A percentile compares a stretch with the other conserved stretches of the same genome.
Evolutionary conservation across 306 rosid species (phyloP).

Genomic region (Lathyrus sativus): DNA sequence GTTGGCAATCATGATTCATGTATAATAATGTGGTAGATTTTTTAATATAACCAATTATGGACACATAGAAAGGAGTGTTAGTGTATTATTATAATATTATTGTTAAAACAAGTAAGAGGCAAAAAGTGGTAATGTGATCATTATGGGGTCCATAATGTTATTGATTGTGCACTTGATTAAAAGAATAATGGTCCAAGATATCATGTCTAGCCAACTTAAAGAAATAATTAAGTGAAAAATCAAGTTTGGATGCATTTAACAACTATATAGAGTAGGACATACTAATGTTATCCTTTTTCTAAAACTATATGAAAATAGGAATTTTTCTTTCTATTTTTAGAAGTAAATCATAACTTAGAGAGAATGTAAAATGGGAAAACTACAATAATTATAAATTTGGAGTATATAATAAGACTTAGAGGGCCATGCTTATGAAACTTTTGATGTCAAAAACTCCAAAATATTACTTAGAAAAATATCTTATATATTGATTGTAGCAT

Average conservation of each 20-base stretch:
- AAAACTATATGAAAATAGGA: slow-evolving; percentile 1
- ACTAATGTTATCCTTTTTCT: not conserved
- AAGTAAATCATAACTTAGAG: not conserved
- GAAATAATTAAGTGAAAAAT: not conserved
- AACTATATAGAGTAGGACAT: slow-evolving; percentile 8
- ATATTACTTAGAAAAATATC: slow-evolving; percentile 12
- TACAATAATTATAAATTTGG: slow-evolving; percentile 1
- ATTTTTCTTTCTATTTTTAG: slow-evolving; percentile 17
- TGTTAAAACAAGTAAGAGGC: slow-evolving; percentile 26
- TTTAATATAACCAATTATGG: slow-evolving; percentile 23
- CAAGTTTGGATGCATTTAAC: not conserved
- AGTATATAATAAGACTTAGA: not conserved
- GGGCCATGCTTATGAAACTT: not conserved
- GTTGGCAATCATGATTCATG: slow-evolving; percentile 34
- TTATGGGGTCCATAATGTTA: slow-evolving; percentile 38
- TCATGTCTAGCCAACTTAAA: not conserved
- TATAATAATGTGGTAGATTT: slow-evolving; percentile 13
- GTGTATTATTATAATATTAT: not conserved
- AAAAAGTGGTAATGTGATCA: slow-evolving; percentile 25
- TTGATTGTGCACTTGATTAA: slow-evolving; percentile 32
- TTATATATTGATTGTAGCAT: not conserved
- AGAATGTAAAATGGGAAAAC: slow-evolving; percentile 12
- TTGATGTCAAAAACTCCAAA: slow-evolving; percentile 5
- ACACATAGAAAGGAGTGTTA: slow-evolving; percentile 9
- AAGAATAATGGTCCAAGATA: not conserved